Percentiles rank a stretch among this genome's conserved stretches.
Evolutionary conservation across 306 rosid genomes (phyloP).

Genomic region (Glycyrrhiza uralensis): DNA sequence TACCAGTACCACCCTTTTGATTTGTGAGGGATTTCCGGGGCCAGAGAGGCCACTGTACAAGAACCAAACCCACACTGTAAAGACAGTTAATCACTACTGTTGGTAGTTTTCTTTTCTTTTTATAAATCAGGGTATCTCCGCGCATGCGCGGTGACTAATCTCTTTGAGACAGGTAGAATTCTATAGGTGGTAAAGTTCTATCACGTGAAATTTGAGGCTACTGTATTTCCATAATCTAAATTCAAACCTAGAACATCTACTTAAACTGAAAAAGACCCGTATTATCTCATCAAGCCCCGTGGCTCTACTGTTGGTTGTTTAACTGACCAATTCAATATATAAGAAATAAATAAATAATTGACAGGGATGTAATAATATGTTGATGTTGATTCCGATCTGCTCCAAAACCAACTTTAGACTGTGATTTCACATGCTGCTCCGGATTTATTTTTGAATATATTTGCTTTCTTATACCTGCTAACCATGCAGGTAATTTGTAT

Average conservation of each 20-base stretch:
- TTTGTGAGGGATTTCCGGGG: slow-evolving; percentile 1
- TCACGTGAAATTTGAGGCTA: no score
- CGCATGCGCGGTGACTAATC: no score
- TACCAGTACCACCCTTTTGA: slow-evolving; percentile 10
- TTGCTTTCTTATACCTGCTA: slow-evolving; percentile 1
- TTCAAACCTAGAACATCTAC: no score
- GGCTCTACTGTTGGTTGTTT: no score
- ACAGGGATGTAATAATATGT: not conserved
- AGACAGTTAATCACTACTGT: not conserved
- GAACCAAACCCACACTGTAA: not conserved
- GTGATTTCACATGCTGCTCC: slow-evolving; percentile 12
- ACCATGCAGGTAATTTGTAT: not conserved
- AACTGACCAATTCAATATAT: not conserved
- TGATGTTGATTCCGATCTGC: not conserved
- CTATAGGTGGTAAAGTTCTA: no score
- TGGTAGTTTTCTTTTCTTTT: no score
- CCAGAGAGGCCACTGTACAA: not conserved
- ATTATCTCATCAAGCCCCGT: no score
- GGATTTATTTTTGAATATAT: not conserved
- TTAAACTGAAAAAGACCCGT: no score
- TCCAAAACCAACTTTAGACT: not conserved
- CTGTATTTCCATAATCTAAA: no score
- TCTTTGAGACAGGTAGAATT: no score
- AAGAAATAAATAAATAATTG: not conserved
- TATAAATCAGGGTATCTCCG: no score